phyloP scores from a whole-genome alignment of 2,329 filamentous ascomycete species.

The Exophiala lecanii-corni region DNA sequence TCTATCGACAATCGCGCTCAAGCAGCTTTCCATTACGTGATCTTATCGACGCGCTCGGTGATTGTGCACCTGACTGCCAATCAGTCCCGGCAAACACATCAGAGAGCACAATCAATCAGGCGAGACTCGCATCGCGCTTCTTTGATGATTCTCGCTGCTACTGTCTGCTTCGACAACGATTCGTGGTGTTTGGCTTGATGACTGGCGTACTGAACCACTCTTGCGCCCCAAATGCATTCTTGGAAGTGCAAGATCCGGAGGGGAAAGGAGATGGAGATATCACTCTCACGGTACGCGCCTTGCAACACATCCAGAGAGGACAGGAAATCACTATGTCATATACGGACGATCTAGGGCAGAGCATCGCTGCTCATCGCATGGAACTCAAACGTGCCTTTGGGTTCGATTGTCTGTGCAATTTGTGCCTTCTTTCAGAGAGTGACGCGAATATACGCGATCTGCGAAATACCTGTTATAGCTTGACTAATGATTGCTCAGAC shows the following conservation, averaged over 20 bases:
- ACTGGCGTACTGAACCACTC: constrained; percentile 12
- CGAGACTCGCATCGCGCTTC: background rate
- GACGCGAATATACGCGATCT: background rate
- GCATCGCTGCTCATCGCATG: constrained; percentile 11
- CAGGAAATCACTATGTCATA: constrained; percentile 30
- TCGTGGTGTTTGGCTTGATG: constrained; percentile 3
- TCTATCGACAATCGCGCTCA: background rate
- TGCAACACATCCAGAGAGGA: constrained; percentile 21
- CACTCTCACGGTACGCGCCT: constrained; percentile 3
- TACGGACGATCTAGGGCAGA: constrained; percentile 5
- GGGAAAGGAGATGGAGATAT: background rate
- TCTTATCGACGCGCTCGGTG: background rate
- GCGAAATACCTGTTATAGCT: constrained; percentile 5
- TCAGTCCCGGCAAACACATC: background rate
- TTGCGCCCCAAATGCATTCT: constrained; percentile 7
- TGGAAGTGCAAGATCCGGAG: background rate
- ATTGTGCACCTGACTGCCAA: background rate
- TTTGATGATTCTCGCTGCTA: background rate
- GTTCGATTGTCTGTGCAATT: constrained; percentile 28
- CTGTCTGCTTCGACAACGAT: background rate
- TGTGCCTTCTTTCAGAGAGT: constrained; percentile 17
- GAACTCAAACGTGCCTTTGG: constrained; percentile 15
- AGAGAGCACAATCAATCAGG: background rate
- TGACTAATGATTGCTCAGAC: background rate
- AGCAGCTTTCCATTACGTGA: background rate